Percentiles rank a stretch among this genome's conserved stretches.
Evolutionary conservation across 108 stramenopile species (phyloP).

Genomic region (Pseudonitzschia multiseries): DNA sequence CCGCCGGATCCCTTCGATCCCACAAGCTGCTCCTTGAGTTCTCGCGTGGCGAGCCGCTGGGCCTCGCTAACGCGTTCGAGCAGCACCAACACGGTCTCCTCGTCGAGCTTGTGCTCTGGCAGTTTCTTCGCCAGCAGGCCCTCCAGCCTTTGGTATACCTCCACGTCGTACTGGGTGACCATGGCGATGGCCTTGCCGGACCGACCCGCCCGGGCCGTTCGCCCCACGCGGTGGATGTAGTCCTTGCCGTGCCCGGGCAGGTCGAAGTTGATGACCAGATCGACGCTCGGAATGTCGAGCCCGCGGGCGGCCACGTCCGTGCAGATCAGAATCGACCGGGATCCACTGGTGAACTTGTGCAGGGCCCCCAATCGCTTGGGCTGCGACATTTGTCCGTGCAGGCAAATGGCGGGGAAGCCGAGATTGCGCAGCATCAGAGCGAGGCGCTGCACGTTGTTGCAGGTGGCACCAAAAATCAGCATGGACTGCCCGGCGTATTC

Average conservation of each 20-base stretch:
- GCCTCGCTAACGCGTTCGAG: conserved; percentile 97
- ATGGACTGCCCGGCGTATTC: conserved; percentile 95
- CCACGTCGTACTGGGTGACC: conserved; percentile 99
- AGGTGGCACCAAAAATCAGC: conserved; percentile 97
- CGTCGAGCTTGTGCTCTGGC: conserved; percentile 81
- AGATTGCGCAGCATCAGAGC: conserved; percentile 95
- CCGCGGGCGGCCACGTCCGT: conserved; percentile 99
- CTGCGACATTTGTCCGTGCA: conserved; percentile 99
- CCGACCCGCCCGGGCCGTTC: conserved; percentile 95
- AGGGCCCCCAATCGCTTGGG: conserved; percentile 97
- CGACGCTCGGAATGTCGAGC: conserved; percentile 93
- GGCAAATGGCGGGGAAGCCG: conserved; percentile 94
- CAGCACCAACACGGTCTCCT: conserved; percentile 91
- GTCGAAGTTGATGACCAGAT: conserved; percentile 97
- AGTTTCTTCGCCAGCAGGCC: conserved; percentile 85
- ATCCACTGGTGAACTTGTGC: conserved; percentile 90
- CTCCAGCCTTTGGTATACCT: conserved; percentile 97
- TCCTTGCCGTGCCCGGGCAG: conserved; percentile 95
- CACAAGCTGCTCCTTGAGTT: conserved; percentile 85
- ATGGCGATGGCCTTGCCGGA: conserved; percentile 96
- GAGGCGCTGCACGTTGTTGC: conserved; percentile 93
- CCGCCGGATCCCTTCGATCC: conserved; percentile 37
- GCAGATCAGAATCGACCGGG: conserved; percentile 86
- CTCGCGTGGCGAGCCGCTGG: conserved; percentile 87
- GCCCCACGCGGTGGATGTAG: conserved; percentile 97